Evolutionary conservation across 306 rosid species (phyloP), one percentile per base, ranked within the genome.

Genomic region (Cicer judaicum): DNA sequence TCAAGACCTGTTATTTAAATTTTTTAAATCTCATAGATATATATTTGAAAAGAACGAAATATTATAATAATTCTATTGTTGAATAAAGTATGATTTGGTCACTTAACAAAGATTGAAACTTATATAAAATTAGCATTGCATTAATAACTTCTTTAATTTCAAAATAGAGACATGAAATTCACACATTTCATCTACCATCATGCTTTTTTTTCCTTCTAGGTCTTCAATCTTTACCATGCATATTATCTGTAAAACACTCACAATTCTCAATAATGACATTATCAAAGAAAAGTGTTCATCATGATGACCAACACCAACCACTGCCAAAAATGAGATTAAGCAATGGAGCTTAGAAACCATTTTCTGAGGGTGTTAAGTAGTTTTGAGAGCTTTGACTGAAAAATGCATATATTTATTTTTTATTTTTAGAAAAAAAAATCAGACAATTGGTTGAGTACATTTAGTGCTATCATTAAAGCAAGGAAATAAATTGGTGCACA

Each of bases 401-500:
- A 24, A 24, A 24, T 24, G 34, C 34, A 24, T 24, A 24, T 24
- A 24, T 24, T 24, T 24, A 24, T 9, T 52, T 57, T 7, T 61
- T n/a, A 15, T 16, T 42, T 8, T 49, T 55, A 4, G 19, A 40
- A 43, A 59, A 16, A 24, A 24, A 24, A 18, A n/a, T 6, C 52
- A 49, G n/a, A 39, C 70, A 82, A 65, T 65, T 82, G 3, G 9
- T 72, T 78, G 77, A 72, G 78, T 72, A 72, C 79, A 76, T 69
- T 13, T 64, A 16, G 49, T 39, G 81, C 12, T 54, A 83, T 83
- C 47, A 79, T 83, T 72, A 75, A 56, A 69, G 77, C 46, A 75
- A 55, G 70, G 79, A 75, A 75, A 79, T 76, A 65, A 75, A 64
- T 83, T 79, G 86, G 84, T 70, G 79, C 79, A 75, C 81, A 83